Percentiles rank a stretch among this genome's conserved stretches.
Evolutionary conservation across 2,329 filamentous ascomycete genomes (phyloP).

Genomic region (Colletotrichum spaethianum): DNA sequence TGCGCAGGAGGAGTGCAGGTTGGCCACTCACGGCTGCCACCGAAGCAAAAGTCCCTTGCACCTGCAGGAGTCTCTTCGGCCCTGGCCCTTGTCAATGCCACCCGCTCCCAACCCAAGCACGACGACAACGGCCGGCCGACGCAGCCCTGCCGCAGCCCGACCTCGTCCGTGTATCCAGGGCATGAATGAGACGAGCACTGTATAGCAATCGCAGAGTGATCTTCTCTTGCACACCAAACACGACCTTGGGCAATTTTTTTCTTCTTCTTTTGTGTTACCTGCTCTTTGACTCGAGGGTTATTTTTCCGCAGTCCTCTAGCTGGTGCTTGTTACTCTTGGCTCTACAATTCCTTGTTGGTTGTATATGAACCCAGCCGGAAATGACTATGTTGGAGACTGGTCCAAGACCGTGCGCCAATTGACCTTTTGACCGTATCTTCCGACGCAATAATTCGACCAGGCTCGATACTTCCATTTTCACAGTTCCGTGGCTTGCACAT

Average conservation of each 20-base stretch:
- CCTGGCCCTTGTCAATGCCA: slow-evolving; percentile 35
- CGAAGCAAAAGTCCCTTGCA: slow-evolving; percentile 24
- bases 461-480: not conserved
- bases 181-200: not conserved
- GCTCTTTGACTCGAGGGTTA: not conserved
- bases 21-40: slow-evolving; percentile 7
- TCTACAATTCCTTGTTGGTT: not conserved
- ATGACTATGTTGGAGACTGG: not conserved
- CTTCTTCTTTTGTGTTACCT: no score
- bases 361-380: not conserved
- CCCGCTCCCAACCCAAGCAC: slow-evolving; percentile 27
- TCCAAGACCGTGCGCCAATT: not conserved
- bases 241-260: not conserved
- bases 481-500: not conserved
- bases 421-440: not conserved
- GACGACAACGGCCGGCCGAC: slow-evolving; percentile 28
- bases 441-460: not conserved
- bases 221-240: not conserved
- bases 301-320: not conserved
- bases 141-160: slow-evolving; percentile 19
- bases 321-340: not conserved
- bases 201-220: no score
- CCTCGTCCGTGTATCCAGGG: slow-evolving; percentile 11
- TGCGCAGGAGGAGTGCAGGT: slow-evolving; percentile 4
- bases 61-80: slow-evolving; percentile 19